Conservation (phyloP, 1,284 basidiomycete species). For the Wolfiporia cocos region DNA sequence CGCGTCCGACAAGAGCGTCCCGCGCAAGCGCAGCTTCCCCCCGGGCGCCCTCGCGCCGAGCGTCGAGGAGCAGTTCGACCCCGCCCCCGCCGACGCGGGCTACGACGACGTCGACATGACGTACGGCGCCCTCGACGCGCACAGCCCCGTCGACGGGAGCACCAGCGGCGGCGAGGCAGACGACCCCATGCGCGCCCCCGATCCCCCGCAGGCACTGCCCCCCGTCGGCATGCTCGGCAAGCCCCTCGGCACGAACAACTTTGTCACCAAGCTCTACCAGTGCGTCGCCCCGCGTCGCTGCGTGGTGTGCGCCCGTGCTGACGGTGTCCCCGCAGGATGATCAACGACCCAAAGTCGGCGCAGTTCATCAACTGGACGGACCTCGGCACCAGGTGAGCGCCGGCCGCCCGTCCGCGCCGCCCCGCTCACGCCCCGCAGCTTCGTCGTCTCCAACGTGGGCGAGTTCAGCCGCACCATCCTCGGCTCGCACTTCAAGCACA, state of each 20-base stretch:
- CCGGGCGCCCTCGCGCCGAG: conserved; percentile 33
- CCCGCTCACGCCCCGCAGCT: conserved; percentile 33
- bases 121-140: conserved; percentile 30
- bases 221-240: conserved; percentile 53
- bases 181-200: conserved; percentile 29
- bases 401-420: no score
- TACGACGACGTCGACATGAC: conserved; percentile 49
- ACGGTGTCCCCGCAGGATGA: conserved; percentile 77
- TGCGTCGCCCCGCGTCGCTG: conserved; percentile 31
- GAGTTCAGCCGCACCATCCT: conserved; percentile 79
- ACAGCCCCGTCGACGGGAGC: conserved; percentile 51
- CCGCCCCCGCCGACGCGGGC: conserved; percentile 25
- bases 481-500: conserved; percentile 79
- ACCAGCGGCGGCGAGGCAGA: conserved; percentile 42
- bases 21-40: conserved; percentile 58
- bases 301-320: neutral
- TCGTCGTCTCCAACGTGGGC: conserved; percentile 77
- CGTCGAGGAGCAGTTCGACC: conserved; percentile 29
- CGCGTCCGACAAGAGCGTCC: conserved; percentile 43
- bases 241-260: conserved; percentile 71
- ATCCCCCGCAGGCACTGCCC: conserved; percentile 21
- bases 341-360: conserved; percentile 71
- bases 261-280: conserved; percentile 81
- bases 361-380: conserved; percentile 78
- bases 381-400: conserved; percentile 67